Evolutionary conservation across 139 green algal species (phyloP), one percentile per base, ranked within the genome.

Genomic region (Chlorella sp.): DNA sequence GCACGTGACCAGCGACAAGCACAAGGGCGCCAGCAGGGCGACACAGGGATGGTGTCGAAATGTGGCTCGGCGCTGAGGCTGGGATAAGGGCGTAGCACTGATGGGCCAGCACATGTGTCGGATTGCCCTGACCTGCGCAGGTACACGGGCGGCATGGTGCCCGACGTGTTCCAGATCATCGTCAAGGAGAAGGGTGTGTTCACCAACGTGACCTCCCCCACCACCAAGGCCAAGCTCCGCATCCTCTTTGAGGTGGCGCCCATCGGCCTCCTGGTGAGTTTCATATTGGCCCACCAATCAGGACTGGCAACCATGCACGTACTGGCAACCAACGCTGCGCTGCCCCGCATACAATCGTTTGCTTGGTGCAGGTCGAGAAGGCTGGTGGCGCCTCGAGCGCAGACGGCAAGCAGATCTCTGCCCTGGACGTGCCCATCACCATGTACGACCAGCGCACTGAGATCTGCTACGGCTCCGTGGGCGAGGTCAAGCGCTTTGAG

Each of bases 161-260:
- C 93, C 17, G 93, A 97, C 71, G 93, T 97, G 60, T 97, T 97
- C 89, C 91, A 97, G 90, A 96, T 96, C 85, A 91, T 96, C 62
- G 92, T 97, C 22, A 97, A 97, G 89, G 92, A 97, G 86, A 96
- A 96, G 89, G 90, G 82, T 68, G 91, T 97, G 32, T 97, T 97
- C 90, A 93, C 91, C 79, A 97, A 97, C 82, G 90, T 97, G 22
- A 96, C 83, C 72, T 96, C 90, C 31, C 91, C 93, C 62, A 90
- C 87, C 82, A 96, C 92, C 83, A 97, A 96, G 90, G 93, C 93
- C 80, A 97, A 97, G 92, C 89, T 97, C 42, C 85, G 93, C 68
- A 88, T 97, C 77, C 86, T 96, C 51, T 97, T 97, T 62, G 93
- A 97, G 89, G 93, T 97, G 23, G 91, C 84, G 1, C 85, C 91